Base-by-base conservation (phyloP, 352 stramenopile genomes). In the Pythium dissotocum region DNA sequence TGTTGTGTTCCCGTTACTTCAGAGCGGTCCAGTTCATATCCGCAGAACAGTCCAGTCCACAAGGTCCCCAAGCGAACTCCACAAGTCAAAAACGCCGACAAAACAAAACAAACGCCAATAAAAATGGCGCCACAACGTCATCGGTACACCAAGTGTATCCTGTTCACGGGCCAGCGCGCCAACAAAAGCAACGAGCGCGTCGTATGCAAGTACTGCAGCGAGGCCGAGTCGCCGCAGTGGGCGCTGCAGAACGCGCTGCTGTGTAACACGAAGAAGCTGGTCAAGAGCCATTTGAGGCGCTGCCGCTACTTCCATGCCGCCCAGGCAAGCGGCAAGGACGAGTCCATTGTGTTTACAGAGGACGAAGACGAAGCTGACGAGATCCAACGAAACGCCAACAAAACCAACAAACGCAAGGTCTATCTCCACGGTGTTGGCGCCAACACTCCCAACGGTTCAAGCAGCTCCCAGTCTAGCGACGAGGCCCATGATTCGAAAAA, bases 171-270 rank as follows among this genome's bases (percentile, higher is more conserved):
- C 28, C 67, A 73, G 49, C 67, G 67, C 61, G 67, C 67, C 60
- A 73, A 73, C 67, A 73, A 73, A 53, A 73, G 67, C 67, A 73
- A 73, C 53, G 67, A 73, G 49, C 67, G 61, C 48, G 67, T 73
- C 33, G 67, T 73, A 33, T 73, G 67, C 56, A 68, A 69, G 55
- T 73, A 69, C 67, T 73, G 67, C 54, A 69, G 60, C 55, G 67
- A 73, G 26, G 67, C 60, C 60, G 67, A 73, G 67, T 73, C 67
- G 38, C 67, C 67, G 36, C 60, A 68, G 55, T 73, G 67, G 67
- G 67, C 67, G 30, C 56, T 69, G 13, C 60, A 73, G 67, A 60
- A 73, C 61, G 60, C 67, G 48, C 60, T 73, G 67, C 67, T 73
- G n/a, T 73, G 67, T 56, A 73, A 73, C 67, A 73, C 67, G 44